Percentiles rank a stretch among this genome's conserved stretches.
Evolutionary conservation across 2,329 filamentous ascomycete species (phyloP).

Genomic region (Colletotrichum magnum): DNA sequence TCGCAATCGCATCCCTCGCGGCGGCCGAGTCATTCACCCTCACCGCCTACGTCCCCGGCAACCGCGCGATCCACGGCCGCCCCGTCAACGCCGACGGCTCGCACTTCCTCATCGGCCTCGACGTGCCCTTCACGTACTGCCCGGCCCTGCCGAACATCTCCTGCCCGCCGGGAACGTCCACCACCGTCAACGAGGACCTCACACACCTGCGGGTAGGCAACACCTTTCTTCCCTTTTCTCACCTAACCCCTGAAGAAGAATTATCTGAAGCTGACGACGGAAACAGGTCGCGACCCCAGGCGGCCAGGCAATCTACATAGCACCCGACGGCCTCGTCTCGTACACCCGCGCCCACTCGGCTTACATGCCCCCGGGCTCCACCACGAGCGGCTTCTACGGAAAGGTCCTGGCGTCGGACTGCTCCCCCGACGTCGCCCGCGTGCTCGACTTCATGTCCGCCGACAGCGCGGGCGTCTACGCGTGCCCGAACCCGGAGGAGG

Average conservation of each 20-base stretch:
- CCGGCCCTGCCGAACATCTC: slow-evolving; percentile 12
- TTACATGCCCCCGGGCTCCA: slow-evolving; percentile 64
- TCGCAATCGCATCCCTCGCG: not conserved
- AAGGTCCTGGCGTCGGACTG: slow-evolving; percentile 45
- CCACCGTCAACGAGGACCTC: slow-evolving; percentile 48
- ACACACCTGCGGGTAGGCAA: slow-evolving; percentile 46
- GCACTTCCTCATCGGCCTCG: slow-evolving; percentile 48
- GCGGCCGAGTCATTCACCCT: slow-evolving; percentile 45
- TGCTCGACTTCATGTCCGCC: slow-evolving; percentile 8
- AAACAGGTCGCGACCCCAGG: slow-evolving; percentile 70
- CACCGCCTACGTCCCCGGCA: slow-evolving; percentile 44
- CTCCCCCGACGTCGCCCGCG: not conserved
- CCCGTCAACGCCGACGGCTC: slow-evolving; percentile 47
- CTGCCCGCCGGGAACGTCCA: slow-evolving; percentile 47
- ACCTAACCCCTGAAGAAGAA: not conserved
- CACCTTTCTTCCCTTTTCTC: rapidly evolving
- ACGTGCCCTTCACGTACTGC: slow-evolving; percentile 22
- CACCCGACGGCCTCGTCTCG: slow-evolving; percentile 65
- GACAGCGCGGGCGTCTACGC: slow-evolving; percentile 39
- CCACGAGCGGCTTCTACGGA: slow-evolving; percentile 62
- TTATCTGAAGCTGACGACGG: not conserved
- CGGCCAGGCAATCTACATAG: slow-evolving; percentile 73
- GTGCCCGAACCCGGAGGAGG: not conserved
- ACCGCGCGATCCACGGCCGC: slow-evolving; percentile 43
- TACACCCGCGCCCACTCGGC: slow-evolving; percentile 71